Base-by-base conservation (phyloP, 805 yeast species). In the Candida suzukii region DNA sequence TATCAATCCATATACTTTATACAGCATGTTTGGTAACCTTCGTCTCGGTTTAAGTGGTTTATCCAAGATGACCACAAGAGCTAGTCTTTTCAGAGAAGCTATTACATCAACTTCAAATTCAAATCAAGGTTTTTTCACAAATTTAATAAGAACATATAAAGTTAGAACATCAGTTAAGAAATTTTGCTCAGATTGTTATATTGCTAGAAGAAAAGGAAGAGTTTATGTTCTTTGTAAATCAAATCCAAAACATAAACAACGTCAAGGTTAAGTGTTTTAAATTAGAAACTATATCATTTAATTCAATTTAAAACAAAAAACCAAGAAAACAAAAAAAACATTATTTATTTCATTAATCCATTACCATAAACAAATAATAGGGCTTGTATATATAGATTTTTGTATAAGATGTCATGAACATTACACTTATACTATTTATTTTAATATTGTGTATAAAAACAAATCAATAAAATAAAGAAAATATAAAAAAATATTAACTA, bases 191-290 rank as follows among this genome's bases (percentile, higher is more conserved):
- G 93, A 87, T 60, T 93, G 99, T 62, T 84, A 83, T 52, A 76
- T 87, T 64, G 96, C 93, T 11, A 83, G 95, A 65, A 83, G 98
- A 64, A 93, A 90, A 66, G 99, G 99, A 33, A 74, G 93, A 55
- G 91, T 90, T 12, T 88, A 87, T 50, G 95, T 93, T 31, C 82
- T 86, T 59, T 91, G 99, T 72, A 93, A 90, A 62, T 72, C 93
- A 37, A 87, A 90, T 60, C 88, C 88, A 47, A 88, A 87, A 60
- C 98, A 90, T 65, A 90, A 90, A 66, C 97, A 90, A 65, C 86
- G 95, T 63, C 96, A 87, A 63, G 87, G 87, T 52, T 81, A 60
- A 58, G 10, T 18, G 17, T 7, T n/a, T n/a, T n/a, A n/a, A n/a
- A n/a, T n/a, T 28, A 11, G 14, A 26, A 26, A 13, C 9, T n/a